A percentile compares a stretch with the other conserved stretches of the same genome.
Evolutionary conservation across 805 yeast genomes (phyloP).

Genomic region (Ogataea pilisensis): DNA sequence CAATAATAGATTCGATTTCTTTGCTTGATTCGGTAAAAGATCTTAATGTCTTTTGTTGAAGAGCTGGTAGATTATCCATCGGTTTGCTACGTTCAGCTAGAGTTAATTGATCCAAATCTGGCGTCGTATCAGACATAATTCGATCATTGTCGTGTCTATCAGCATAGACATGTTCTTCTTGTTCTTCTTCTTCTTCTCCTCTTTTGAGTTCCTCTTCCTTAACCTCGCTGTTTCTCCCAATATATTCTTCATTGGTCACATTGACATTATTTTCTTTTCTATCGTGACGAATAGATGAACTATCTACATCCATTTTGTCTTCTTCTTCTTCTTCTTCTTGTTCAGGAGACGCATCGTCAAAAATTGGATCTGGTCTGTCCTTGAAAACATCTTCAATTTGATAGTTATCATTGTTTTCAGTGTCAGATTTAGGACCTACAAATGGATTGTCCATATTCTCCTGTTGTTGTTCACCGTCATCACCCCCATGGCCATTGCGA

Average conservation of each 20-base stretch:
- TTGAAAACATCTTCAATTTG: conserved; percentile 12
- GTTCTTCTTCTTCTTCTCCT: background rate
- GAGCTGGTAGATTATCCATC: background rate
- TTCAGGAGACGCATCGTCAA: too few species aligned
- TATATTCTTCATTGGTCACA: too few species aligned
- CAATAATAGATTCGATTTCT: conserved; percentile 17
- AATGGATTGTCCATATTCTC: conserved; percentile 17
- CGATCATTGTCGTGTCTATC: too few species aligned
- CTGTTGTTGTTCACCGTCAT: too few species aligned
- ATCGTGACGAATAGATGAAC: background rate
- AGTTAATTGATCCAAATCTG: conserved; percentile 16
- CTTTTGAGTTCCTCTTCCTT: too few species aligned
- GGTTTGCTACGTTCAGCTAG: conserved; percentile 11
- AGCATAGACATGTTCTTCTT: background rate
- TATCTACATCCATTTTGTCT: conserved; percentile 16
- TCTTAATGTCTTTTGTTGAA: background rate
- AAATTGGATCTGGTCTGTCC: conserved; percentile 2
- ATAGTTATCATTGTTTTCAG: conserved; percentile 4
- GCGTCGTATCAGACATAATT: conserved; percentile 19
- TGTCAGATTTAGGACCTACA: conserved; percentile 8
- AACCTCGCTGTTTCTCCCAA: background rate
- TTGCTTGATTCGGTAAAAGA: conserved; percentile 6
- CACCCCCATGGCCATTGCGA: background rate
- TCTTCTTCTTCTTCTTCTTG: conserved; percentile 5
- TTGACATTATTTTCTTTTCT: too few species aligned